Evolutionary conservation across 306 rosid species (phyloP), one percentile per base, ranked within the genome.

Genomic region (Acacia crassicarpa): DNA sequence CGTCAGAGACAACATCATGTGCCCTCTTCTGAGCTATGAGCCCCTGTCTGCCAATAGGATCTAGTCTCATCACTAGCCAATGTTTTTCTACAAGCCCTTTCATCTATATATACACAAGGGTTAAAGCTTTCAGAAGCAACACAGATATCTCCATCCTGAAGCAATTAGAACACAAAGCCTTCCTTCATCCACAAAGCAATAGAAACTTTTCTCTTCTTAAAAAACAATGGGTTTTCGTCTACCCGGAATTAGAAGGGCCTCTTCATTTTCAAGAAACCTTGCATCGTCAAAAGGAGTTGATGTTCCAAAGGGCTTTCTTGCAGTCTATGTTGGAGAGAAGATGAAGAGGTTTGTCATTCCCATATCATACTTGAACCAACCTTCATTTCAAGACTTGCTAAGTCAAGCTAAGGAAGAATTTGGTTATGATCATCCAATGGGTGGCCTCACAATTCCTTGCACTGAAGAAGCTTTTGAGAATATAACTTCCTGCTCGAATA

Each of bases 361-460:
- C 8, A 40, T 89, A 44, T 78, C 89, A 13, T 84, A 62, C 76
- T 73, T 87, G 85, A 89, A 72, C 59, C 85, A 83, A 38, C 77
- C 90, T 74, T 46, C 79, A 33, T 89, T 89, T 63, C 86, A 83
- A 76, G 79, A 87, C 3, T 61, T 86, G 35, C 62, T 84, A 25
- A 84, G 25, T 61, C 59, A 80, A 44, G 88, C 80, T 4, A 82
- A 87, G 49, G 89, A 89, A 86, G 90, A 90, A 63, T 84, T 84
- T 8, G 90, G 90, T 66, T 87, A 78, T 67, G 81, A 85, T 41
- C 92, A 88, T 88, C 89, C 90, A 25, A 79, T 82, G 86, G 88
- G 91, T 25, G 92, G 94, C 35, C 83, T 88, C 58, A 88, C 89
- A 72, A 83, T 83, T 75, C 91, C 89, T 48, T 87, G 90, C 84